Conservation (phyloP, 306 rosid species). For the Vigna reflexopilosa region DNA sequence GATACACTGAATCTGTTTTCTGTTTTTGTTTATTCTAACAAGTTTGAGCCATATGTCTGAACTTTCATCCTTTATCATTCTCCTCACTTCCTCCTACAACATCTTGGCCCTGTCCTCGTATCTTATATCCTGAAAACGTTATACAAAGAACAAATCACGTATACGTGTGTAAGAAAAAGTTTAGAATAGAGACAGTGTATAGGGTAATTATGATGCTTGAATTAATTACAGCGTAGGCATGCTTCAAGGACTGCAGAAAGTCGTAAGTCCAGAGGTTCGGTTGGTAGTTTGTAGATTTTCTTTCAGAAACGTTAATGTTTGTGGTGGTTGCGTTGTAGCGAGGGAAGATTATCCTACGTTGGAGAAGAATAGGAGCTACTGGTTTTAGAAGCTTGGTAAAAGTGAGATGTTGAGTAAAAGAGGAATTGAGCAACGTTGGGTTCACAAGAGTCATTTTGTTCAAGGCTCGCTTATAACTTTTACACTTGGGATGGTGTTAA, state of each 20-base stretch:
- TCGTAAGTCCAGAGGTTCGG: slow-evolving; percentile 57
- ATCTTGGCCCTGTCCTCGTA: slow-evolving; percentile 24
- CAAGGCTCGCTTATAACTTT: neutral
- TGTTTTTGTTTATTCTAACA: too few species aligned
- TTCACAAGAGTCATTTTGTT: slow-evolving; percentile 2
- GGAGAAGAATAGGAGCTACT: neutral
- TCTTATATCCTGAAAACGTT: slow-evolving; percentile 21
- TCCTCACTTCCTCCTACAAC: slow-evolving; percentile 46
- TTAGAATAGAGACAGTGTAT: neutral
- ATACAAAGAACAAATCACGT: neutral
- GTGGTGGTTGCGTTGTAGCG: slow-evolving; percentile 32
- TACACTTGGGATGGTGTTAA: neutral
- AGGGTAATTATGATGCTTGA: neutral
- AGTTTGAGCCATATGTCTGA: neutral
- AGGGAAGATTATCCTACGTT: neutral
- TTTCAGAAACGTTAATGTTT: slow-evolving; percentile 9
- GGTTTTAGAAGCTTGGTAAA: neutral
- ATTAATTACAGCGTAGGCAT: slow-evolving; percentile 38
- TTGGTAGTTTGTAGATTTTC: slow-evolving; percentile 58
- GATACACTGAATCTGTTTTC: too few species aligned
- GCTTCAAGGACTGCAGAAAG: slow-evolving; percentile 57
- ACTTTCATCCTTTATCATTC: slow-evolving; percentile 49
- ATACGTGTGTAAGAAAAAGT: neutral
- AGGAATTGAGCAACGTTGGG: neutral
- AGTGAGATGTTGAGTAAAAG: neutral